Percentiles rank a stretch among this genome's conserved stretches.
Evolutionary conservation across 2,329 filamentous ascomycete species (phyloP).

Genomic region (Xylariomycetidae sp.): DNA sequence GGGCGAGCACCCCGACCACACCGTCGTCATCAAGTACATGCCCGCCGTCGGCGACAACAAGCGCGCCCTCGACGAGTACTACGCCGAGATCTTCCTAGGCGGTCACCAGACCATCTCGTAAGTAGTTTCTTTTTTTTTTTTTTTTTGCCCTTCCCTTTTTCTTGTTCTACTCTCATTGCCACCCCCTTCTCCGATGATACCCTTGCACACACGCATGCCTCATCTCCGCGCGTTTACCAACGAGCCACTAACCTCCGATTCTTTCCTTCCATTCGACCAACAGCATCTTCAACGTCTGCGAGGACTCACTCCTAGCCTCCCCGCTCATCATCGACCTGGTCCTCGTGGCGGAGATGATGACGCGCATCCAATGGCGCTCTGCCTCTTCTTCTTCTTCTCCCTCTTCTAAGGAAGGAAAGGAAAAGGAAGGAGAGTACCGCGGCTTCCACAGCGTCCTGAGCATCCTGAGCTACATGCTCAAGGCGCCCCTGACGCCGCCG

Average conservation of each 20-base stretch:
- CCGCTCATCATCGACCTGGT: conserved; percentile 97
- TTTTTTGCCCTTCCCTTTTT: neutral
- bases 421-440: conserved; percentile 63
- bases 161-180: no score
- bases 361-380: conserved; percentile 87
- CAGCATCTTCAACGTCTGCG: conserved; percentile 96
- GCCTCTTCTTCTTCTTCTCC: no score
- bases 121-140: conserved; percentile 32
- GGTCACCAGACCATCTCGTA: conserved; percentile 94
- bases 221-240: no score
- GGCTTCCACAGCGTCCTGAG: conserved; percentile 96
- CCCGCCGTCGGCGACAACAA: conserved; percentile 98
- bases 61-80: conserved; percentile 97
- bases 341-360: conserved; percentile 94
- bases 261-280: neutral
- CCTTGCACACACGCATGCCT: no score
- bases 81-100: conserved; percentile 97
- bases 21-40: conserved; percentile 99
- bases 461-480: conserved; percentile 98
- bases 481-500: conserved; percentile 89
- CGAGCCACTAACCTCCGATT: neutral
- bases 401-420: no score
- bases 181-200: no score
- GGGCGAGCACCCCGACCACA: conserved; percentile 95
- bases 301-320: conserved; percentile 93